Conservation (phyloP, 2,329 filamentous ascomycete genomes). For the Aspergillus transmontanensis region DNA sequence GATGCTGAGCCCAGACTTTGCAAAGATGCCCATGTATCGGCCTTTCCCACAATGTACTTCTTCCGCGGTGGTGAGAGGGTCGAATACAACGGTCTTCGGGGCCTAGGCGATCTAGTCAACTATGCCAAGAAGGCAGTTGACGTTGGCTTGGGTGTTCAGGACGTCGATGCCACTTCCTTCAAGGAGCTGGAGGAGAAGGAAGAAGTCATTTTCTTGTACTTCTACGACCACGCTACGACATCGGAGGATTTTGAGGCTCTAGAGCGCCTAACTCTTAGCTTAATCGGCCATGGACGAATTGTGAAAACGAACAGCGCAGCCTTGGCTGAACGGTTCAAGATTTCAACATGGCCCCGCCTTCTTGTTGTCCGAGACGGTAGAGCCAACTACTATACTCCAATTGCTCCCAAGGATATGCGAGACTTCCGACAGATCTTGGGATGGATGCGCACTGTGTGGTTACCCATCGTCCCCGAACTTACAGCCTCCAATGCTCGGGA, state of each 20-base stretch:
- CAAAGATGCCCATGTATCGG: constrained; percentile 79
- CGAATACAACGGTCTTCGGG: constrained; percentile 89
- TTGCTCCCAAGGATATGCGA: constrained; percentile 90
- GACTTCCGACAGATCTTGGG: constrained; percentile 76
- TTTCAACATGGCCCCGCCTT: constrained; percentile 93
- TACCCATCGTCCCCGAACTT: constrained; percentile 92
- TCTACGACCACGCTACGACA: constrained; percentile 94
- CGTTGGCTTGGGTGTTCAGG: constrained; percentile 72
- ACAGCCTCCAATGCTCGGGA: constrained; percentile 89
- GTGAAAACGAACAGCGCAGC: constrained; percentile 84
- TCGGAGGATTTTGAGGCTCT: constrained; percentile 88
- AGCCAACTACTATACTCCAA: constrained; percentile 83
- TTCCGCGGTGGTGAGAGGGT: constrained; percentile 90
- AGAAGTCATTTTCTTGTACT: constrained; percentile 95
- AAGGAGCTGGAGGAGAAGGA: constrained; percentile 86
- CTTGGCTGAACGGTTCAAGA: constrained; percentile 83
- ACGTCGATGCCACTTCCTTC: constrained; percentile 77
- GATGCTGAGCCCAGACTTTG: constrained; percentile 84
- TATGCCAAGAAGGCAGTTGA: constrained; percentile 87
- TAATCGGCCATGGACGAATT: constrained; percentile 88
- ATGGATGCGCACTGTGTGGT: constrained; percentile 97
- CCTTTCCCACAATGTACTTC: constrained; percentile 88
- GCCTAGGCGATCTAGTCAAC: constrained; percentile 83
- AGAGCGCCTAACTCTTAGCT: constrained; percentile 79
- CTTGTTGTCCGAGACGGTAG: constrained; percentile 87